Conservation (phyloP, 2,329 filamentous ascomycete species). For the Verticillium tricorpus region DNA sequence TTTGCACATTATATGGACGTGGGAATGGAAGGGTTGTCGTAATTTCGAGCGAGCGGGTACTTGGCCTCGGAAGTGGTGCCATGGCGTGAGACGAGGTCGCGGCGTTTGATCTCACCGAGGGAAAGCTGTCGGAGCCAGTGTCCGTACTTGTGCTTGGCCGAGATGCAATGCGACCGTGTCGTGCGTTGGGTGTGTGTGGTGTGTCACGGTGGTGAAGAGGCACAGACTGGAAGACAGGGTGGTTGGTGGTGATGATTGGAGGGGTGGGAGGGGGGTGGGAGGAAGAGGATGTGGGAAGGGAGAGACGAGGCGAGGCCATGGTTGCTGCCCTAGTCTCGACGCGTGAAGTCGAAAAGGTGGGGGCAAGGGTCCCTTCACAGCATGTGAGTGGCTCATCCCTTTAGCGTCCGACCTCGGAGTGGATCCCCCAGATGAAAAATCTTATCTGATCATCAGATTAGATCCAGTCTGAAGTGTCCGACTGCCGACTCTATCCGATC, state of each 20-base stretch:
- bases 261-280: not conserved
- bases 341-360: not conserved
- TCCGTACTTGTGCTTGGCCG: not conserved
- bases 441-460: slow-evolving; percentile 7
- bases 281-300: not conserved
- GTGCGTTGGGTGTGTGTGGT: not conserved
- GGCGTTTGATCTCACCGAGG: not conserved
- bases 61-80: not conserved
- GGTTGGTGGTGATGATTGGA: not conserved
- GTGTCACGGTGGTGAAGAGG: not conserved
- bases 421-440: not conserved
- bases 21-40: not conserved
- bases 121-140: not conserved
- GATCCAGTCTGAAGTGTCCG: not conserved
- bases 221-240: not conserved
- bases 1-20: not conserved
- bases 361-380: not conserved
- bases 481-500: not conserved
- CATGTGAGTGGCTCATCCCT: not conserved
- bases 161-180: not conserved
- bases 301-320: not conserved
- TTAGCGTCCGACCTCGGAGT: slow-evolving; percentile 1
- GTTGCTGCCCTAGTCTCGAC: not conserved
- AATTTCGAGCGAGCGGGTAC: not conserved
- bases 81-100: not conserved